Evolutionary conservation across 192 early-diverging fungal species (phyloP), one percentile per base, ranked within the genome.

Genomic region (Funneliformis mosseae): DNA sequence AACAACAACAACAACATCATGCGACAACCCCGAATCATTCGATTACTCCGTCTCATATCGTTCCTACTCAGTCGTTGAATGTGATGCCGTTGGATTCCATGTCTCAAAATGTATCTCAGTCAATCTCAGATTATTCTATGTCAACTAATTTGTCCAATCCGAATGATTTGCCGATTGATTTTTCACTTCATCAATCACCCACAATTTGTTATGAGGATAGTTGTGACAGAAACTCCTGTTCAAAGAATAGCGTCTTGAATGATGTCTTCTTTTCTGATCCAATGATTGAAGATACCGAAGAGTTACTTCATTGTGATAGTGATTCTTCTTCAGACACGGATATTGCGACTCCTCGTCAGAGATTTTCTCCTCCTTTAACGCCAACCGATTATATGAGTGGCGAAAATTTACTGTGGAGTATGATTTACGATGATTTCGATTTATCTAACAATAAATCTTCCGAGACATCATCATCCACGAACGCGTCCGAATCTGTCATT

Each of bases 321-420:
- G 77, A 78, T 48, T 25, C 77, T 33, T 78, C 77, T 42, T 78
- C 77, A 6, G 77, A 78, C 38, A 69, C 77, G 1, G 77, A 78
- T n/a, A 43, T 68, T 27, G 55, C 50, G n/a, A 78, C 77, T 16
- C 76, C 76, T 77, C 23, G 28, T 55, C 64, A 33, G 33, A 16
- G 68, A 42, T 28, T 39, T 69, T 78, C 77, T 18, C 77, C 77
- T 50, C 42, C 63, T 2, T 42, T 71, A 7, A 39, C 23, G 4
- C 74, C 74, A 61, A 76, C 42, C 25, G n/a, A 28, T 71, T 48
- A 25, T n/a, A 75, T 75, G 45, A 5, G 46, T 76, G 23, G 59
- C 8, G 48, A 50, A 6, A 50, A 76, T 23, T 21, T 25, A 61
- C 8, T 74, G 25, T 76, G 43, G 25, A 76, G 27, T 76, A 28